A percentile compares a stretch with the other conserved stretches of the same genome.
These are phyloP conservation scores for Stephania japonica DNA, from an alignment of 164 flowering plant species.

Conservation along the genomic window DNA sequence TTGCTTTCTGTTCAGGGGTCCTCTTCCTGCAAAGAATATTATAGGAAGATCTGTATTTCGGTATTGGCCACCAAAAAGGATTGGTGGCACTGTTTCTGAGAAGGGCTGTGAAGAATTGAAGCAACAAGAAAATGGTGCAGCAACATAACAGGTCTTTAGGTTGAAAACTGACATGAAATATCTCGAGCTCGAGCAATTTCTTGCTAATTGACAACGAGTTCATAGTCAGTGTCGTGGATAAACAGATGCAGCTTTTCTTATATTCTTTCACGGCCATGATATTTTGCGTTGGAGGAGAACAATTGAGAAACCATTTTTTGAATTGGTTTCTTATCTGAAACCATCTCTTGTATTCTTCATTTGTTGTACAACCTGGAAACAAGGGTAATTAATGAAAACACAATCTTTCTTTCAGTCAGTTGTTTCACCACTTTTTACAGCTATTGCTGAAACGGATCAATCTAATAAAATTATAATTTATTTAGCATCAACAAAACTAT, in stretches of 20 bases:
- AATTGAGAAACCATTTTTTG: not conserved
- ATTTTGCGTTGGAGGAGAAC: not conserved
- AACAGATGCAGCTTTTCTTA: not conserved
- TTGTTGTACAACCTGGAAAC: not conserved
- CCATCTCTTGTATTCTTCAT: not conserved
- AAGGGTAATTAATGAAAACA: not conserved
- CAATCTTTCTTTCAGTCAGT: not conserved
- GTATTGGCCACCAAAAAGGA: constrained; percentile 89
- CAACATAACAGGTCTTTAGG: not conserved
- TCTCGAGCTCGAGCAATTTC: not conserved
- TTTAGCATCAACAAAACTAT: too few species aligned
- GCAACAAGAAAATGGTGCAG: constrained; percentile 30
- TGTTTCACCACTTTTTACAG: not conserved
- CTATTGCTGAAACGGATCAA: not conserved
- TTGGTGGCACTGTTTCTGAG: constrained; percentile 66
- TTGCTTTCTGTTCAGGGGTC: constrained; percentile 51
- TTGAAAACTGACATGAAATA: not conserved
- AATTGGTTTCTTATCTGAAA: not conserved
- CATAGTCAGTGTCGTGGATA: not conserved
- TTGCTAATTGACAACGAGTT: not conserved
- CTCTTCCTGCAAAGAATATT: constrained; percentile 86
- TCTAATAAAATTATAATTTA: too few species aligned
- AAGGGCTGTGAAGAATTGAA: constrained; percentile 46
- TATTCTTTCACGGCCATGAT: not conserved
- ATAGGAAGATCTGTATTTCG: constrained; percentile 85